Evolutionary conservation across 1,284 basidiomycete species (phyloP), one percentile per base, ranked within the genome.

Genomic region (Pseudomicrostroma phylloplanum): DNA sequence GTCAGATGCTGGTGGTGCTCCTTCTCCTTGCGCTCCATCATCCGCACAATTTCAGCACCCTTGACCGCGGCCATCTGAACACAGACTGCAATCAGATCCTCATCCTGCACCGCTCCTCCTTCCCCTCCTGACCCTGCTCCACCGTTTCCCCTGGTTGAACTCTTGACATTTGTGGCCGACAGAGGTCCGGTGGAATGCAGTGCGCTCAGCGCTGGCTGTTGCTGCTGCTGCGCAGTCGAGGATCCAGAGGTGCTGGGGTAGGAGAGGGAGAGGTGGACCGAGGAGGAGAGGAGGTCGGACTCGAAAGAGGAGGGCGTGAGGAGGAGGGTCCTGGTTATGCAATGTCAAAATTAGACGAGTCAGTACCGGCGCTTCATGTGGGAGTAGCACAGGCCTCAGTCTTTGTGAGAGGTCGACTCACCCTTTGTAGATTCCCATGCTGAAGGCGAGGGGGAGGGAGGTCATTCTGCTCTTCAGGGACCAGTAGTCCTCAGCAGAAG

Each of bases 251-350:
- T 23, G 21, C 6, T 19, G 4, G 51, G 21, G 13, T 54, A 21
- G 19, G 51, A 13, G 51, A 48, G 43, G 43, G 43, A 17, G 21
- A 48, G 21, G 6, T 17, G 21, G 21, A 48, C 12, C 6, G 6
- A 48, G 21, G 43, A 48, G 43, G 43, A 48, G 21, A 48, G 13
- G n/a, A 54, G 51, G 26, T 54, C 51, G 21, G 51, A 21, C 21
- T 54, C 51, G 21, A 54, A 54, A 6, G 51, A 54, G 13, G 51
- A 54, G 51, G 51, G 51, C 2, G 21, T 23, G 25, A 25, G 13
- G 21, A 54, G 51, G 17, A 54, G 21, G 13, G n/a, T 21, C 13
- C 30, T 36, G 30, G 3, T 36, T 9, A 9, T 36, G 30, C 30
- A 9, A 36, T 36, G 30, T 36, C 30, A 36, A 9, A 36, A 36